phyloP scores from a whole-genome alignment of 2,329 filamentous ascomycete species.

The Sporothrix humicola region DNA sequence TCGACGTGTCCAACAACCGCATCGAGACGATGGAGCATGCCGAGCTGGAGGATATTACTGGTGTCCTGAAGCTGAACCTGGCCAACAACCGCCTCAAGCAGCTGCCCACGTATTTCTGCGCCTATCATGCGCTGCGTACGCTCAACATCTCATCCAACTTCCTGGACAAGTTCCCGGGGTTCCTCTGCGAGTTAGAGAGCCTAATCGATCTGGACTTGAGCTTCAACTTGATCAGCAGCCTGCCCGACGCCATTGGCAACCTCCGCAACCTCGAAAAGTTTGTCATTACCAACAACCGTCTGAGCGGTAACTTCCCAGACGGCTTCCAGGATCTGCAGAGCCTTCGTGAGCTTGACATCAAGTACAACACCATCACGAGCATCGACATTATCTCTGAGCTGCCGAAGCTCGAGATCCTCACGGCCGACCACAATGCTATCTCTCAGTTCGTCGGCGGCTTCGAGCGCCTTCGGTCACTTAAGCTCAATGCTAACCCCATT shows the following conservation, averaged over 20 bases:
- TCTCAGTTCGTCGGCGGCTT: conserved; percentile 92
- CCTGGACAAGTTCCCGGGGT: conserved; percentile 80
- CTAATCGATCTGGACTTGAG: conserved; percentile 94
- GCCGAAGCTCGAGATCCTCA: conserved; percentile 84
- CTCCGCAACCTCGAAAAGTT: conserved; percentile 83
- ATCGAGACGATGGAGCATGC: conserved; percentile 86
- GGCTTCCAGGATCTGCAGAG: conserved; percentile 75
- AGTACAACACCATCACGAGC: conserved; percentile 87
- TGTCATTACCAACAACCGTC: conserved; percentile 93
- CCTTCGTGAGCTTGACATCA: conserved; percentile 88
- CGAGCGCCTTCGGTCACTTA: conserved; percentile 78
- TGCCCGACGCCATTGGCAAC: conserved; percentile 79
- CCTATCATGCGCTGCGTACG: conserved; percentile 78
- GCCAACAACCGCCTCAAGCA: conserved; percentile 88
- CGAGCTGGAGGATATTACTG: conserved; percentile 74
- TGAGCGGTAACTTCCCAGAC: conserved; percentile 75
- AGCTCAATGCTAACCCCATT: conserved; percentile 92
- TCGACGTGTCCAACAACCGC: conserved; percentile 94
- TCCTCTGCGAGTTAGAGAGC: conserved; percentile 80
- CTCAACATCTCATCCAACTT: conserved; percentile 95
- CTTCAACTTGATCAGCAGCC: conserved; percentile 84
- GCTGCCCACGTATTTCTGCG: conserved; percentile 80
- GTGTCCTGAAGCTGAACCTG: conserved; percentile 85
- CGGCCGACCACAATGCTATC: conserved; percentile 90
- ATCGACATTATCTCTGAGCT: conserved; percentile 87